Evolutionary conservation across 1,284 basidiomycete species (phyloP).

Genomic region (Omphalotus olearius): DNA sequence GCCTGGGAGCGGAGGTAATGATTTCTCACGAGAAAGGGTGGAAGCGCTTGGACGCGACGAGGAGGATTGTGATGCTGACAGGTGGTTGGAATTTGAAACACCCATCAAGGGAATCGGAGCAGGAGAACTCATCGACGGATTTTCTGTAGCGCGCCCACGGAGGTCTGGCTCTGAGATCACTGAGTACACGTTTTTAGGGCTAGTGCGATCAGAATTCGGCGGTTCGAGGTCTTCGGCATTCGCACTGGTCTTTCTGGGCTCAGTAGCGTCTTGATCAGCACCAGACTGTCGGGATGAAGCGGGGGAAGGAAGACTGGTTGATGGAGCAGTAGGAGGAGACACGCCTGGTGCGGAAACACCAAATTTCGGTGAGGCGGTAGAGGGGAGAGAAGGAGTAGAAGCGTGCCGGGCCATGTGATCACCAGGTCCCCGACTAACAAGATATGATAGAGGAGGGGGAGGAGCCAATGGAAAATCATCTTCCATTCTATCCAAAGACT

Average conservation of each 20-base stretch:
- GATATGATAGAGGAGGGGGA: conserved; percentile 81
- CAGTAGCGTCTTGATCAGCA: conserved; percentile 49
- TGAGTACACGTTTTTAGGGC: conserved; percentile 40
- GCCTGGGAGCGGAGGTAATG: conserved; percentile 68
- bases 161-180: conserved; percentile 57
- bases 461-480: conserved; percentile 71
- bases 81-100: conserved; percentile 25
- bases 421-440: conserved; percentile 61
- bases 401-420: conserved; percentile 52
- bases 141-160: conserved; percentile 39
- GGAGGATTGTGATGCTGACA: conserved; percentile 23
- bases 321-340: conserved; percentile 68
- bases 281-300: conserved; percentile 61
- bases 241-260: conserved; percentile 36
- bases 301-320: conserved; percentile 69
- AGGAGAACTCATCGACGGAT: conserved; percentile 18
- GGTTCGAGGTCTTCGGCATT: conserved; percentile 35
- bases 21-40: conserved; percentile 59
- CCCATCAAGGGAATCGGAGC: conserved; percentile 29
- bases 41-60: conserved; percentile 10
- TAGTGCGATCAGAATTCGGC: conserved; percentile 28
- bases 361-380: conserved; percentile 51
- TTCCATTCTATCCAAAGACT: conserved; percentile 33
- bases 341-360: conserved; percentile 46
- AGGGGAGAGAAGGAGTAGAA: conserved; percentile 65